phyloP scores from a whole-genome alignment of 345 rosid species.

The Eucalyptus sp. region DNA sequence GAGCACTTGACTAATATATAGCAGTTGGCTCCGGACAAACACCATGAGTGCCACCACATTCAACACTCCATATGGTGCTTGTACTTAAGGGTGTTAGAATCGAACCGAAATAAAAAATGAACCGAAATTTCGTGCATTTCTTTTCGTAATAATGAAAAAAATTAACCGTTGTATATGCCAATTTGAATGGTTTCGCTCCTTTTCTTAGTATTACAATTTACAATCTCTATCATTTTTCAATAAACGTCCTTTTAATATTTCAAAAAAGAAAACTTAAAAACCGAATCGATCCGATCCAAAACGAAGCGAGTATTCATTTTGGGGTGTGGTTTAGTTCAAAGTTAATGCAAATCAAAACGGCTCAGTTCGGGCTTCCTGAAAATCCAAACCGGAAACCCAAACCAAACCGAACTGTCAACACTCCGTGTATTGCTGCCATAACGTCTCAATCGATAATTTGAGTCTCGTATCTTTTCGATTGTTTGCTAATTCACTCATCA shows the following conservation, averaged over 20 bases:
- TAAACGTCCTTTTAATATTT: too few species aligned
- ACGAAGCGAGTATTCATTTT: background rate
- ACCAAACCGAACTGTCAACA: too few species aligned
- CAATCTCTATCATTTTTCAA: too few species aligned
- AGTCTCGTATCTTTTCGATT: too few species aligned
- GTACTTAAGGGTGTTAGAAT: too few species aligned
- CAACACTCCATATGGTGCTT: background rate
- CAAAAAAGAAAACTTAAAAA: too few species aligned
- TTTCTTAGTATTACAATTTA: too few species aligned
- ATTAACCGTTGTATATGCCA: too few species aligned
- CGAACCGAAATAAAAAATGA: rapidly evolving
- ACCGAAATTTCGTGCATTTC: too few species aligned
- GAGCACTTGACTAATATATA: background rate
- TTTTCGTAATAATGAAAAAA: too few species aligned
- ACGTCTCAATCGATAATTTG: background rate
- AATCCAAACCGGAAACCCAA: background rate
- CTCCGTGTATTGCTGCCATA: background rate
- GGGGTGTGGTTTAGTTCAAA: background rate
- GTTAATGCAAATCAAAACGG: background rate
- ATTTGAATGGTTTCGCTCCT: too few species aligned
- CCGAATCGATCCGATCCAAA: rapidly evolving
- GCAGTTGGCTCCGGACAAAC: background rate
- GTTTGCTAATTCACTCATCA: too few species aligned
- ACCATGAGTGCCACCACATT: background rate
- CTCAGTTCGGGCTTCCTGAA: background rate